Evolutionary conservation across 2,329 filamentous ascomycete species (phyloP).

Genomic region (Ustulina deusta): DNA sequence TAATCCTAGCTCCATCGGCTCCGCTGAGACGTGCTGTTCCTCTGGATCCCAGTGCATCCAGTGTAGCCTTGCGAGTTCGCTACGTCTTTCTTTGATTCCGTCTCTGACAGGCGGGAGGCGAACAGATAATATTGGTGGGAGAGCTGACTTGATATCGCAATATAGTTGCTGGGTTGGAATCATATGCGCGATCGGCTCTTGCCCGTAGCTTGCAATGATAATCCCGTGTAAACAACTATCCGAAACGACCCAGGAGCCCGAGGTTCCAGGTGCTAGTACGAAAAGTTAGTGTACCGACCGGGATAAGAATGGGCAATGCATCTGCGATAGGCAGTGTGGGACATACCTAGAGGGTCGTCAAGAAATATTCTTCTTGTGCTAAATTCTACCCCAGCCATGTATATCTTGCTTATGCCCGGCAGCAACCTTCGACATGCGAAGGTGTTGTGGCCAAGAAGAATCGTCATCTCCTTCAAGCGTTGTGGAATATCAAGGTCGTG

Average conservation of each 20-base stretch:
- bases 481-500: too few species aligned
- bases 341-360: neutral
- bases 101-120: neutral
- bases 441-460: constrained; percentile 1
- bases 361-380: neutral
- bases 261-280: neutral
- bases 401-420: neutral
- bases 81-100: neutral
- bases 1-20: too few species aligned
- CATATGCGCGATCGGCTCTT: constrained; percentile 6
- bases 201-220: constrained; percentile 1
- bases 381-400: neutral
- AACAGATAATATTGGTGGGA: neutral
- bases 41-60: too few species aligned
- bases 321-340: neutral
- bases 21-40: too few species aligned
- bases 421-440: neutral
- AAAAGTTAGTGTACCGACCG: neutral
- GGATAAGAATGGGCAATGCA: neutral
- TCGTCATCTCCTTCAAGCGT: neutral
- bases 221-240: neutral
- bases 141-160: neutral
- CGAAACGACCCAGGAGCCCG: constrained; percentile 1
- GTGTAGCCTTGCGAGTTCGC: neutral
- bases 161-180: neutral